Base-by-base conservation (phyloP, 257 asterid genomes). In the Coffea canephora region DNA sequence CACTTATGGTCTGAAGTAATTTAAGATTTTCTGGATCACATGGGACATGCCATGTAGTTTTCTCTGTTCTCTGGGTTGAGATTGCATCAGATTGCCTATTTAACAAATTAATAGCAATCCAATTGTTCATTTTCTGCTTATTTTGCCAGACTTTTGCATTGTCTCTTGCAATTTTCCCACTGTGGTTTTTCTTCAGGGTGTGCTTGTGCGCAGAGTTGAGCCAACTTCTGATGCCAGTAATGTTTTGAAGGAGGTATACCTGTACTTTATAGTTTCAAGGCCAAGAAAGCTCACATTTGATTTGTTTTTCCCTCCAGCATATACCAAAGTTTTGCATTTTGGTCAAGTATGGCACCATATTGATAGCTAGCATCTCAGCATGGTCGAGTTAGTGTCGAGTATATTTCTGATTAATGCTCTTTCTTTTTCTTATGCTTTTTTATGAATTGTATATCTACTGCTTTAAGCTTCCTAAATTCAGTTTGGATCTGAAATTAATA, bases 191-290 rank as follows among this genome's bases (percentile, higher is more conserved):
- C 69, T 85, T 75, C 87, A 94, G 98, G 98, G 98, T 75, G 94
- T 92, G 73, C 94, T 92, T 59, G 95, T 94, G 70, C 90, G 96
- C 52, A 89, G 79, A 86, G 91, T 92, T 76, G 97, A 94, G 85
- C 96, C 95, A 73, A 91, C 97, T 84, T 87, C 97, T 83, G 89
- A 90, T 83, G 93, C 93, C 80, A 87, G 84, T 78, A 84, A 83
- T 74, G 86, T 88, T 79, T 85, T 94, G 88, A 92, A 89, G 89
- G 90, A 90, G 98, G 97, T 92, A 91, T 75, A 39, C 23, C 54
- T 65, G 14, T 10, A 48, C 72, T 67, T 77, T 83, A 19, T 75
- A 69, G 61, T 34, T 70, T 78, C 57, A 39, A 39, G 16, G 23
- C 69, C 41, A 9, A 41, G 19, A 78, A 43, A 69, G 45, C 18